Conservation (phyloP, 2,329 filamentous ascomycete species). For the Penicillium sp. region DNA sequence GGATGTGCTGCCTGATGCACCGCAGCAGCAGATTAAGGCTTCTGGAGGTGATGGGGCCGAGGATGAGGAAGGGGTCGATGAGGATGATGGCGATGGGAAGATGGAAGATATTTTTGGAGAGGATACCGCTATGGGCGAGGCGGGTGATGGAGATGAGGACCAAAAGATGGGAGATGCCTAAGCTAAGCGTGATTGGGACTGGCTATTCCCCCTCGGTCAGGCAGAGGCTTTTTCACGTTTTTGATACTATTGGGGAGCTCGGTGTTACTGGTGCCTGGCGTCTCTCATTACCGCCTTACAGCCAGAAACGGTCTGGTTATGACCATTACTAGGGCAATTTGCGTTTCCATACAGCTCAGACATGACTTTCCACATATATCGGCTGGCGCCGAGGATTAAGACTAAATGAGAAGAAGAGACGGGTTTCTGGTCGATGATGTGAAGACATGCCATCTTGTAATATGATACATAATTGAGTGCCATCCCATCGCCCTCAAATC, state of each 20-base stretch:
- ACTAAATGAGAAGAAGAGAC: constrained; percentile 5
- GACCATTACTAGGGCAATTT: not conserved
- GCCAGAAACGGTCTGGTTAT: constrained; percentile 1
- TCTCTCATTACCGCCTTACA: constrained; percentile 7
- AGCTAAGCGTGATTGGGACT: constrained; percentile 5
- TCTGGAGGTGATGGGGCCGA: constrained; percentile 37
- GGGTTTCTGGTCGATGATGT: constrained; percentile 12
- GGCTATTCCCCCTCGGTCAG: not conserved
- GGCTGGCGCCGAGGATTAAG: not conserved
- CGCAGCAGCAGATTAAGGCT: constrained; percentile 22
- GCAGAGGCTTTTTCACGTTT: not conserved
- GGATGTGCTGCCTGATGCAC: constrained; percentile 28
- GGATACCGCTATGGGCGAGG: constrained; percentile 41
- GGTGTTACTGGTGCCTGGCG: constrained; percentile 25
- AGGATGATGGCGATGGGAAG: constrained; percentile 49
- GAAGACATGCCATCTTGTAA: constrained; percentile 18
- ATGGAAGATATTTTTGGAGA: constrained; percentile 53
- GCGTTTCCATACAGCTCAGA: not conserved
- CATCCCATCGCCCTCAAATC: constrained; percentile 15
- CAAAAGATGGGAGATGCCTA: constrained; percentile 48
- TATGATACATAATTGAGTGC: constrained; percentile 26
- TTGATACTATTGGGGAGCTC: constrained; percentile 3
- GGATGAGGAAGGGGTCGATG: constrained; percentile 34
- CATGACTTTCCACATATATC: not conserved
- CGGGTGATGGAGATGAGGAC: constrained; percentile 41